Evolutionary conservation across 208 protist genomes (phyloP).

Genomic region (Phytomonas sp.): DNA sequence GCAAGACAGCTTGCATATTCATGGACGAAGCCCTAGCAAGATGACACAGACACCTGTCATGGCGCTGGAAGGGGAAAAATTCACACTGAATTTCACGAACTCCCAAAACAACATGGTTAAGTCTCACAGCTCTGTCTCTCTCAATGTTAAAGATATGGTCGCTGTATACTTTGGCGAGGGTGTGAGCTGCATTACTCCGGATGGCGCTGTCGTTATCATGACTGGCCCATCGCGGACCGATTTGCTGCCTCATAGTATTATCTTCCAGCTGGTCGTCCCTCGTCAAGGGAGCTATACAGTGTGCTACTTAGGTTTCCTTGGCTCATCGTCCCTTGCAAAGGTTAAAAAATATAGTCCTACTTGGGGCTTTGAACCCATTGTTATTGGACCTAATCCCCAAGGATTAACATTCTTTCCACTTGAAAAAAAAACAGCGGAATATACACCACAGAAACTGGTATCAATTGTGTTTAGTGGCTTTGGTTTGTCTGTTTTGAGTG

Average conservation of each 20-base stretch:
- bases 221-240: constrained; percentile 51
- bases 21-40: constrained; percentile 35
- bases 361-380: constrained; percentile 69
- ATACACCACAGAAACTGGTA: constrained; percentile 34
- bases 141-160: constrained; percentile 44
- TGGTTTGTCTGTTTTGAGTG: constrained; percentile 35
- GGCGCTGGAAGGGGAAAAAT: constrained; percentile 69
- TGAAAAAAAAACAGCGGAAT: constrained; percentile 5
- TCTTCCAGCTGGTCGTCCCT: constrained; percentile 57
- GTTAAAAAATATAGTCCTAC: constrained; percentile 13
- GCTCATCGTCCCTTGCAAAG: background rate
- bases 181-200: constrained; percentile 41
- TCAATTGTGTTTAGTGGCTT: constrained; percentile 67
- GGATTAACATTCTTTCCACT: constrained; percentile 19
- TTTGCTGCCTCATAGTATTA: constrained; percentile 40
- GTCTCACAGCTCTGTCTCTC: background rate
- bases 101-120: constrained; percentile 5
- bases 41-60: constrained; percentile 41
- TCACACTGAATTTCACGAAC: constrained; percentile 68
- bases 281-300: constrained; percentile 73
- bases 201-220: constrained; percentile 28
- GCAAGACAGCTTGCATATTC: constrained; percentile 62
- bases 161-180: constrained; percentile 46
- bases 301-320: constrained; percentile 27
- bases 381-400: constrained; percentile 48